A percentile compares a stretch with the other conserved stretches of the same genome.
These are phyloP conservation scores for Vachellia collinsii DNA, from an alignment of 306 rosid species.

Conservation along the genomic window DNA sequence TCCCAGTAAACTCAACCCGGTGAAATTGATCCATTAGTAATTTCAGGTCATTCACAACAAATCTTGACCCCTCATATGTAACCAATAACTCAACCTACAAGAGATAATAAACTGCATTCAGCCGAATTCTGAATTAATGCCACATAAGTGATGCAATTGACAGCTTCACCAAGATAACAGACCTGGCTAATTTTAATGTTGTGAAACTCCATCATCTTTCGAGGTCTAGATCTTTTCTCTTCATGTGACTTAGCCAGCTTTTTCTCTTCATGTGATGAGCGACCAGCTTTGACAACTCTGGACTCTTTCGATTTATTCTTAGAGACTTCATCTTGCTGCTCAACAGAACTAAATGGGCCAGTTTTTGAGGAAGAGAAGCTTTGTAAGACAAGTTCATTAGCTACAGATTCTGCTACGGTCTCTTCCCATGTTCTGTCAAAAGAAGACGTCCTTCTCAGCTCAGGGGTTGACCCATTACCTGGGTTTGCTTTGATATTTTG, in stretches of 20 bases:
- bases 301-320: constrained; percentile 83
- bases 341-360: constrained; percentile 62
- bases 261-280: constrained; percentile 91
- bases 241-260: constrained; percentile 78
- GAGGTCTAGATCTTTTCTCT: constrained; percentile 91
- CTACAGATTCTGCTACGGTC: constrained; percentile 95
- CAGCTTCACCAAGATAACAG: constrained; percentile 42
- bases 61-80: constrained; percentile 95
- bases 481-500: constrained; percentile 53
- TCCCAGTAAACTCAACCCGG: constrained; percentile 89
- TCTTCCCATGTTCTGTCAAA: constrained; percentile 97
- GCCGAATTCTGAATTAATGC: constrained; percentile 29
- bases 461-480: constrained; percentile 53
- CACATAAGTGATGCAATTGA: constrained; percentile 21
- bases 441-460: constrained; percentile 87
- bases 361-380: constrained; percentile 73
- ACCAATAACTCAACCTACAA: constrained; percentile 82
- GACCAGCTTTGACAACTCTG: constrained; percentile 75
- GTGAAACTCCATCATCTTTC: constrained; percentile 96
- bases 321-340: constrained; percentile 75
- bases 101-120: constrained; percentile 27
- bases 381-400: constrained; percentile 91
- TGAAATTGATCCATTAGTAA: constrained; percentile 96
- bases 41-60: constrained; percentile 96
- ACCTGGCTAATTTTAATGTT: constrained; percentile 99